Conservation (phyloP, 345 rosid species). For the Citrus glauca region DNA sequence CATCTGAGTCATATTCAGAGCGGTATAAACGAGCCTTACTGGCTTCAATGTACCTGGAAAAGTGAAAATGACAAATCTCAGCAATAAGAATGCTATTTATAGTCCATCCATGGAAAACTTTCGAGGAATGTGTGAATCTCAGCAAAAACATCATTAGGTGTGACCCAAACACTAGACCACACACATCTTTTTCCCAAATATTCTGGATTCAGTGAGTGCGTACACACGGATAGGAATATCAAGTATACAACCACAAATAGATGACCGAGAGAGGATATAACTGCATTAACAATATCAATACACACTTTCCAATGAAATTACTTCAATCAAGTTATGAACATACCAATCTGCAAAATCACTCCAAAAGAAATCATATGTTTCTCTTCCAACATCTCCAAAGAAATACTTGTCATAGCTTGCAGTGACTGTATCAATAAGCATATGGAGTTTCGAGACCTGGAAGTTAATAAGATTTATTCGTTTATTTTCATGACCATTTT, state of each 20-base stretch:
- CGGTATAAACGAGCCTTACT: constrained; percentile 83
- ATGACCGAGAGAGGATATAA: not conserved
- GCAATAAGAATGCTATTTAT: constrained; percentile 3
- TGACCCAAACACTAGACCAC: not conserved
- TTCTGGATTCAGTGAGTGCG: not conserved
- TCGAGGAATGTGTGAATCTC: not conserved
- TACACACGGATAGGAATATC: not conserved
- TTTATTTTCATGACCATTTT: not conserved
- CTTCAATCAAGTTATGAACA: constrained; percentile 5
- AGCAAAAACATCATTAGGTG: not conserved
- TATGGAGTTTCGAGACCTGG: constrained; percentile 90
- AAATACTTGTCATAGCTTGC: constrained; percentile 77
- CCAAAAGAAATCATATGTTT: constrained; percentile 93
- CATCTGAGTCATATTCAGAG: constrained; percentile 43
- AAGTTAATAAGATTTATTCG: not conserved
- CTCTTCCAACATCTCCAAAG: constrained; percentile 96
- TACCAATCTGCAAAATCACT: constrained; percentile 98
- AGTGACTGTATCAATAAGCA: constrained; percentile 77
- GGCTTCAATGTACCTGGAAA: constrained; percentile 86
- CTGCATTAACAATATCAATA: not conserved
- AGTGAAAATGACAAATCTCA: constrained; percentile 16
- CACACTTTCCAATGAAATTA: not conserved
- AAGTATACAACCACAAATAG: not conserved
- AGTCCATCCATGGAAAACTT: not conserved
- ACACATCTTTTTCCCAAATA: not conserved